Evolutionary conservation across 2,329 filamentous ascomycete species (phyloP).

Genomic region (Fusarium sororula): DNA sequence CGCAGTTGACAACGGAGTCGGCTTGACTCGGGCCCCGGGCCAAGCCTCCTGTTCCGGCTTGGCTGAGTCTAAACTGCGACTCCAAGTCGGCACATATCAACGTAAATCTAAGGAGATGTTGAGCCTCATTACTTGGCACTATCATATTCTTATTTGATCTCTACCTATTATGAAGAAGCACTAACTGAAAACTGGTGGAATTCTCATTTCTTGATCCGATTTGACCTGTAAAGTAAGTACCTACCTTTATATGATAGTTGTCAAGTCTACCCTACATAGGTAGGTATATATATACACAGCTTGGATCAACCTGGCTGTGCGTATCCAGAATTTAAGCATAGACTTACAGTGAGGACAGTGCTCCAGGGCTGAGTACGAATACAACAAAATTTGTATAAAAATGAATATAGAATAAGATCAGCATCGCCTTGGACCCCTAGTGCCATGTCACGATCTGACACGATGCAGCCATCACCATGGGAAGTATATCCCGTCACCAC

Average conservation of each 20-base stretch:
- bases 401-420: background rate
- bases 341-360: background rate
- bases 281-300: too few species aligned
- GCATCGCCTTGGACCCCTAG: background rate
- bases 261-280: background rate
- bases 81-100: background rate
- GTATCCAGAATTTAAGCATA: background rate
- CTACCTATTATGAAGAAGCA: background rate
- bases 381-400: too few species aligned
- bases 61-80: background rate
- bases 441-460: background rate
- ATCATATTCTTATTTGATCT: background rate
- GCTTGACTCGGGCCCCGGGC: background rate
- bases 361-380: background rate
- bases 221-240: background rate
- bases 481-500: background rate
- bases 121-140: background rate
- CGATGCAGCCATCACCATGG: background rate
- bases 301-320: background rate
- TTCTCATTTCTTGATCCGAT: background rate
- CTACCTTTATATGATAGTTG: background rate
- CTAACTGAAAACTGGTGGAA: too few species aligned
- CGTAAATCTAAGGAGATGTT: background rate
- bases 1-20: background rate
- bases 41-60: background rate